Evolutionary conservation across 2,329 filamentous ascomycete species (phyloP), one percentile per base, ranked within the genome.

Genomic region (Aspergillus ustus): DNA sequence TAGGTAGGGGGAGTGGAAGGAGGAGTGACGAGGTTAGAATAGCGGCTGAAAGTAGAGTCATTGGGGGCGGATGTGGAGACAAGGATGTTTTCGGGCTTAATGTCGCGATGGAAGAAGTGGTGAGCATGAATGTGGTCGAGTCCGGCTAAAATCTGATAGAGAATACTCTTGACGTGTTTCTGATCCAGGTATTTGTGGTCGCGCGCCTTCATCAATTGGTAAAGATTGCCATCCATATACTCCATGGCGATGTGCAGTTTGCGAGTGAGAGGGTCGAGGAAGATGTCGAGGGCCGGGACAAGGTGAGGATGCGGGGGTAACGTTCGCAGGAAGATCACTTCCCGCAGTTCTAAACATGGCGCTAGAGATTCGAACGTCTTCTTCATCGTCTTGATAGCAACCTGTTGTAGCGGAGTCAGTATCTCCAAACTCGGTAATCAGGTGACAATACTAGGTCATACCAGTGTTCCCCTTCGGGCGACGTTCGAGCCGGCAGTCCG

Each of bases 361-460:
- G 87, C 82, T 74, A 97, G 93, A 1, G 92, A 96, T 70, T 98
- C 93, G 72, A 98, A 99, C 0, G 91, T 93, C 86, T 99, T 99
- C 85, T 99, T 99, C 95, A 99, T 99, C 6, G 95, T 98, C 81
- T 99, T 99, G 81, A 99, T 97, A 48, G 95, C 95, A 72, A 99
- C 91, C 95, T 98, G 62, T 53, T 34, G 44, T 60, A 34, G 28
- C 34, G 20, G 25, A 28, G 45, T 58, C n/a, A 58, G 46, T 34
- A 58, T 58, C 34, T 31, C 17, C 22, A 25, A 15, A 19, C 22
- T 58, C 52, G 44, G 48, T 53, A 64, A 45, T 40, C n/a, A 46
- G 48, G 45, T 45, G 57, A 59, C 43, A 52, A 20, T 20, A 17
- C 34, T 61, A 4, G 13, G 34, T 40, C 89, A 84, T 88, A 98